Evolutionary conservation across 768 basidiomycete genomes (phyloP).

Genomic region (Lactarius quietus): DNA sequence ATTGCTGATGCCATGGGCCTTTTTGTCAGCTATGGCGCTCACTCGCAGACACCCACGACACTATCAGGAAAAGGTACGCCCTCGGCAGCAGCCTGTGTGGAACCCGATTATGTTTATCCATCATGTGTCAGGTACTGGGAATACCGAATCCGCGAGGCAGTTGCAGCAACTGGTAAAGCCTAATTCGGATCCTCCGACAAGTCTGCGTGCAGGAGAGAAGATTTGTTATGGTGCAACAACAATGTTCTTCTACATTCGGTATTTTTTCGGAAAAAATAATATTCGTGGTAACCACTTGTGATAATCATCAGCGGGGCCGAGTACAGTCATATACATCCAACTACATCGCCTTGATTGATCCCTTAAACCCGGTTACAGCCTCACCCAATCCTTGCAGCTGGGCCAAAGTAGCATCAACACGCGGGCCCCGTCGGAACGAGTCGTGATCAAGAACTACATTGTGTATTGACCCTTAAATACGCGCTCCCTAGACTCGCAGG

Average conservation of each 20-base stretch:
- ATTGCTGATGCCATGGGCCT: not conserved
- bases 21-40: constrained; percentile 60
- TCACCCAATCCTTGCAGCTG: constrained; percentile 13
- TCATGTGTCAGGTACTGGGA: constrained; percentile 64
- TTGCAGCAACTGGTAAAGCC: constrained; percentile 4
- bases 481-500: not conserved
- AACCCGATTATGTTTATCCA: constrained; percentile 26
- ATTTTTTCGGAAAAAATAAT: not conserved
- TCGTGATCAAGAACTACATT: not conserved
- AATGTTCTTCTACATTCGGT: not conserved
- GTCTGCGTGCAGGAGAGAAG: constrained; percentile 2
- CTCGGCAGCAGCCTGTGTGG: constrained; percentile 1
- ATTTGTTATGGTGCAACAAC: constrained; percentile 2
- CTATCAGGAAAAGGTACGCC: constrained; percentile 69
- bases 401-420: constrained; percentile 7
- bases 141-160: constrained; percentile 59
- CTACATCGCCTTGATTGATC: constrained; percentile 11
- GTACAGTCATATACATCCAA: not conserved
- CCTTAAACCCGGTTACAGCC: constrained; percentile 11
- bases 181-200: not conserved
- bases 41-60: constrained; percentile 66
- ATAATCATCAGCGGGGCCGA: constrained; percentile 1
- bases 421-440: not conserved
- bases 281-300: constrained; percentile 4
- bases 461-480: constrained; percentile 4